Conservation (phyloP, 192 early-diverging fungal genomes). For the Chytriomyces hyalinus region DNA sequence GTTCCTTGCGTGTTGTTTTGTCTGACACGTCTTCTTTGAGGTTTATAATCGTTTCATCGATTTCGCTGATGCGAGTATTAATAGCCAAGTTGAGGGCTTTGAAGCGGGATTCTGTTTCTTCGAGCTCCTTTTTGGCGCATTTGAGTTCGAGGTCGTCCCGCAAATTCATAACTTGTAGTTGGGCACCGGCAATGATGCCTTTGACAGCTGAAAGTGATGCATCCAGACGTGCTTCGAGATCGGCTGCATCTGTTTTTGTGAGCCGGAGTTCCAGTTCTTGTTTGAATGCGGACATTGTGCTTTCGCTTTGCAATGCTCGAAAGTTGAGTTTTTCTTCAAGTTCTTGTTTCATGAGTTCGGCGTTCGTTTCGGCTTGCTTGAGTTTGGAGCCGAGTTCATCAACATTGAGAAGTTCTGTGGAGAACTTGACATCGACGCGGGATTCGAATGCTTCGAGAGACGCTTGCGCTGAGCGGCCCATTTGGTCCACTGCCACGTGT, state of each 20-base stretch:
- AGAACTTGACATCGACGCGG: constrained; percentile 22
- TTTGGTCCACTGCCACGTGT: constrained; percentile 27
- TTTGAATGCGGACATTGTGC: constrained; percentile 47
- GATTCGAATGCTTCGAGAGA: constrained; percentile 34
- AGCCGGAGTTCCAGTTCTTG: constrained; percentile 39
- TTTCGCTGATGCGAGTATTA: constrained; percentile 14
- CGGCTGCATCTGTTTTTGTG: constrained; percentile 35
- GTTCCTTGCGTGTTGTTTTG: constrained; percentile 33
- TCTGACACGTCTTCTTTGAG: constrained; percentile 41
- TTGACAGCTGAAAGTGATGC: constrained; percentile 25
- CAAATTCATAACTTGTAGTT: neutral
- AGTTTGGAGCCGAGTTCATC: constrained; percentile 22
- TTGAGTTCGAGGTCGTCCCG: constrained; percentile 39
- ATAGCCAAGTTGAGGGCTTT: constrained; percentile 21
- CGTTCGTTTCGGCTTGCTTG: neutral
- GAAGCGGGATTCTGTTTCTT: constrained; percentile 39
- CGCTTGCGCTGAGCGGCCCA: constrained; percentile 27
- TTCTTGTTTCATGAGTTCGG: constrained; percentile 31
- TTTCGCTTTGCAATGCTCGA: constrained; percentile 40
- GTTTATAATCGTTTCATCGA: constrained; percentile 25
- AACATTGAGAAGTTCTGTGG: constrained; percentile 4
- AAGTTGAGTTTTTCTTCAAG: constrained; percentile 43
- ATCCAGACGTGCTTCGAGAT: constrained; percentile 32
- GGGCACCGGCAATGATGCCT: neutral
- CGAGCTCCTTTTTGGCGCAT: constrained; percentile 42